Evolutionary conservation across 2,329 filamentous ascomycete species (phyloP).

Genomic region (Stachybotrys chartarum): DNA sequence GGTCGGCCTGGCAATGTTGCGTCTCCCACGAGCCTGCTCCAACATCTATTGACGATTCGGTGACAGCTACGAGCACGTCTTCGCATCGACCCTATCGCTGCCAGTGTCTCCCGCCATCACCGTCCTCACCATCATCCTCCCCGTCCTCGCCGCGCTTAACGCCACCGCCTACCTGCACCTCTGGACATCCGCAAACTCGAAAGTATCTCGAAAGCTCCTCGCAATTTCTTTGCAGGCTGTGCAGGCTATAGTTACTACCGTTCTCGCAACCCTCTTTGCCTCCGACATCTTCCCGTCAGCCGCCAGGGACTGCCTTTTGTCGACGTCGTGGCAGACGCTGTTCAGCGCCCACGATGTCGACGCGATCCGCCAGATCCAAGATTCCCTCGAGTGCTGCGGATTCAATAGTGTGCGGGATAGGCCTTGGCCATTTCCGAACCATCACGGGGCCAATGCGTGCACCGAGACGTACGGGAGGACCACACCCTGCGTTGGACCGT

Average conservation of each 20-base stretch:
- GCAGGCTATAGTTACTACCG: slow-evolving; percentile 5
- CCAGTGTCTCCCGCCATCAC: neutral
- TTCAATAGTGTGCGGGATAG: slow-evolving; percentile 46
- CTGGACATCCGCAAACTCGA: neutral
- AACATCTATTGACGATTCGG: neutral
- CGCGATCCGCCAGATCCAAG: slow-evolving; percentile 50
- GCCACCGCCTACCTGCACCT: neutral
- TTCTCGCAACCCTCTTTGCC: slow-evolving; percentile 10
- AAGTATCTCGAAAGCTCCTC: neutral
- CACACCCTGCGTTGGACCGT: slow-evolving; percentile 39
- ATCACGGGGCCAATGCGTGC: slow-evolving; percentile 27
- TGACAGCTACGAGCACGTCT: neutral
- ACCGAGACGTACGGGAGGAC: slow-evolving; percentile 32
- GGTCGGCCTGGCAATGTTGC: neutral
- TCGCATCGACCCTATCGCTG: neutral
- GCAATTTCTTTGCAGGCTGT: slow-evolving; percentile 1
- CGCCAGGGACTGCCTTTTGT: slow-evolving; percentile 8
- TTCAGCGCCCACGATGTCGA: slow-evolving; percentile 33
- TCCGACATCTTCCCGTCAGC: slow-evolving; percentile 7
- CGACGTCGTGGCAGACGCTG: slow-evolving; percentile 12
- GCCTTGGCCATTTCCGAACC: slow-evolving; percentile 47
- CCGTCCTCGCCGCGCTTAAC: neutral
- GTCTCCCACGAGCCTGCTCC: neutral
- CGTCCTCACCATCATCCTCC: neutral
- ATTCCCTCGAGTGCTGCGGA: slow-evolving; percentile 57